Conservation (phyloP, 1,284 basidiomycete genomes). For the Limonomyces culmigenus region DNA sequence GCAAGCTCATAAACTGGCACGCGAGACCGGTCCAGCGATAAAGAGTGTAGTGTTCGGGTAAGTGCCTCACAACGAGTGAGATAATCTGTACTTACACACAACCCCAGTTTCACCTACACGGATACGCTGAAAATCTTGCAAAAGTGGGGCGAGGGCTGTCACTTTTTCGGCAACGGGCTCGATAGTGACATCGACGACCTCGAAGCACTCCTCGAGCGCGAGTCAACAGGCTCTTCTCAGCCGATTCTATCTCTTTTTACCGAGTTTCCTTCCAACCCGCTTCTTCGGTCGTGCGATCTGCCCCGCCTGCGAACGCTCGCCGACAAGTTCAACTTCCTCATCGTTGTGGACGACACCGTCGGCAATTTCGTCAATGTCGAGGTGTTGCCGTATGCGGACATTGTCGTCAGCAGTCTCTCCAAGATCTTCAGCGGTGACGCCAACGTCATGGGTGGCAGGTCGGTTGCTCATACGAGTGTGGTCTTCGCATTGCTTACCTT, state of each 20-base stretch:
- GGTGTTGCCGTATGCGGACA: constrained; percentile 78
- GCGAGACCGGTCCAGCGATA: constrained; percentile 32
- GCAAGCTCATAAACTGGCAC: constrained; percentile 67
- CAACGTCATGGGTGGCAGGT: constrained; percentile 98
- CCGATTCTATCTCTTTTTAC: constrained; percentile 57
- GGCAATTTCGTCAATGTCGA: constrained; percentile 96
- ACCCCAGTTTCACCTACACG: constrained; percentile 79
- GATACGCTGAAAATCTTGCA: constrained; percentile 95
- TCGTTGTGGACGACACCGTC: constrained; percentile 92
- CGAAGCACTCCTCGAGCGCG: constrained; percentile 42
- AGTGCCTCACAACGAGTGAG: constrained; percentile 11
- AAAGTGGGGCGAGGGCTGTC: constrained; percentile 93
- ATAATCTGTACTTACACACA: constrained; percentile 3
- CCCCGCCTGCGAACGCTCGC: constrained; percentile 68
- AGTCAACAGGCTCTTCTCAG: constrained; percentile 24
- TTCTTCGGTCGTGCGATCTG: constrained; percentile 75
- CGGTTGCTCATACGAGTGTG: constrained; percentile 11
- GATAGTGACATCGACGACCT: constrained; percentile 65
- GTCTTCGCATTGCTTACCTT: not conserved
- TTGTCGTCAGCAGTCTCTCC: constrained; percentile 87
- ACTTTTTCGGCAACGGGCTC: constrained; percentile 78
- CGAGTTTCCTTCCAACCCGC: constrained; percentile 91
- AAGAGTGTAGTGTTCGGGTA: constrained; percentile 91
- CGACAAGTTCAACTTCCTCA: constrained; percentile 76
- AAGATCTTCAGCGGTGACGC: constrained; percentile 93